These are phyloP conservation scores for Penicillium lividum DNA, from an alignment of 495 filamentous ascomycete genomes.

Conservation along the genomic window DNA sequence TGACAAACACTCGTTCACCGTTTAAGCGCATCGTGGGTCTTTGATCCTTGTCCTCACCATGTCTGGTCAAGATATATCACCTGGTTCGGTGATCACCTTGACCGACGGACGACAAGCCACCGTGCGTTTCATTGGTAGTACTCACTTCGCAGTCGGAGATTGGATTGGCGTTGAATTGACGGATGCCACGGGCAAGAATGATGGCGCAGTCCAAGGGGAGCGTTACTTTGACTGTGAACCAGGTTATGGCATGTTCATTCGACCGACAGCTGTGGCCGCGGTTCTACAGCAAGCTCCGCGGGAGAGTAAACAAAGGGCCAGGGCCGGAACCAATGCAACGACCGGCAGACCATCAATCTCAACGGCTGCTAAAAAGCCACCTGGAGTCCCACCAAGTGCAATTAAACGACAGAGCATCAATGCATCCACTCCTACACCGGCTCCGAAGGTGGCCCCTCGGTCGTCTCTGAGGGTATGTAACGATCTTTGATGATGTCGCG, in stretches of 20 bases:
- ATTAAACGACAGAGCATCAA: conserved; percentile 67
- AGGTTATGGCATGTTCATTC: conserved; percentile 85
- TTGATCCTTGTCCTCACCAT: conserved; percentile 26
- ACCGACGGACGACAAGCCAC: conserved; percentile 73
- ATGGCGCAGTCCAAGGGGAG: conserved; percentile 86
- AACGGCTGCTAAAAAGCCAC: conserved; percentile 38
- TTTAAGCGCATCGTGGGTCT: conserved; percentile 19
- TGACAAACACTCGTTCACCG: conserved; percentile 18
- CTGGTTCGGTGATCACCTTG: conserved; percentile 66
- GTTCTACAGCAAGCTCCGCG: conserved; percentile 60
- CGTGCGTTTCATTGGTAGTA: conserved; percentile 78
- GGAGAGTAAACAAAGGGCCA: conserved; percentile 38
- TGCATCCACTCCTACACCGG: conserved; percentile 66
- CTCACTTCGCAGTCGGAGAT: conserved; percentile 75
- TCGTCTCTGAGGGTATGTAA: conserved; percentile 61
- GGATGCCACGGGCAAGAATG: conserved; percentile 85
- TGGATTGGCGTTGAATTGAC: conserved; percentile 93
- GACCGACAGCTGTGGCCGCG: conserved; percentile 58
- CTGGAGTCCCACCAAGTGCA: conserved; percentile 49
- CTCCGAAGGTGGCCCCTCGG: conserved; percentile 47
- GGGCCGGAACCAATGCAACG: conserved; percentile 26
- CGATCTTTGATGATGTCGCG: background rate
- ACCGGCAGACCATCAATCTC: conserved; percentile 36
- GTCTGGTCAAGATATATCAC: conserved; percentile 35
- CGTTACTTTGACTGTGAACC: conserved; percentile 86